Evolutionary conservation across 1,139 yeast species (phyloP), one percentile per base, ranked within the genome.

Genomic region (Blastobotrys persicus): DNA sequence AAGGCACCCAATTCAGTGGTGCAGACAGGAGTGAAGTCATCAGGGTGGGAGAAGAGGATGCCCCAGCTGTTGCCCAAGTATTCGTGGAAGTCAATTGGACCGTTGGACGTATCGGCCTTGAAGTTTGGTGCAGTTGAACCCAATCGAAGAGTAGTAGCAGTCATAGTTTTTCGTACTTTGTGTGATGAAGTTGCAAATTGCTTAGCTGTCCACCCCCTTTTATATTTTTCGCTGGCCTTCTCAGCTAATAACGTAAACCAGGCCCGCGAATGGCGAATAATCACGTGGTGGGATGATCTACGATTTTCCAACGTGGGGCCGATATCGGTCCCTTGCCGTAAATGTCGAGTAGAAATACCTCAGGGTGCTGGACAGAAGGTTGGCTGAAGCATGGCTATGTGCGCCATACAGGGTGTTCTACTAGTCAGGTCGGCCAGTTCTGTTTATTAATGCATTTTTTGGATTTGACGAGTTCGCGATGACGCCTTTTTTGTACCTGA

Each of bases 1-100:
- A 87, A 85, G 9, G 94, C 95, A 55, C 95, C 95, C 58, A 87
- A 77, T 73, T 87, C 95, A 52, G 95, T 87, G 59, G 95, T 87
- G 73, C 95, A 87, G 47, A 87, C 92, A 48, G 95, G 95, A 45
- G 95, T 87, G 75, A 83, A 85, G 65, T 85, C 94, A 64, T 83
- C 94, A 55, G 95, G 95, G 70, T 87, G 95, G 37, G 91, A 83
- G 73, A 87, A 87, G 61, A 87, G 76, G 51, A 87, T 79, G 50
- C 80, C 83, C 95, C 95, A 87, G 52, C 79, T 71, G 68, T 81
- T 80, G 42, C 88, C 89, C 54, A 83, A 76, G 73, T 74, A 87
- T 58, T 85, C 82, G 72, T 87, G 86, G 77, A 87, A 86, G 60
- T 78, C 79, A 62, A 87, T 79, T 55, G 80, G 78, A 47, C 95